Evolutionary conservation across 306 rosid genomes (phyloP).

Genomic region (Casuarina cunninghamiana): DNA sequence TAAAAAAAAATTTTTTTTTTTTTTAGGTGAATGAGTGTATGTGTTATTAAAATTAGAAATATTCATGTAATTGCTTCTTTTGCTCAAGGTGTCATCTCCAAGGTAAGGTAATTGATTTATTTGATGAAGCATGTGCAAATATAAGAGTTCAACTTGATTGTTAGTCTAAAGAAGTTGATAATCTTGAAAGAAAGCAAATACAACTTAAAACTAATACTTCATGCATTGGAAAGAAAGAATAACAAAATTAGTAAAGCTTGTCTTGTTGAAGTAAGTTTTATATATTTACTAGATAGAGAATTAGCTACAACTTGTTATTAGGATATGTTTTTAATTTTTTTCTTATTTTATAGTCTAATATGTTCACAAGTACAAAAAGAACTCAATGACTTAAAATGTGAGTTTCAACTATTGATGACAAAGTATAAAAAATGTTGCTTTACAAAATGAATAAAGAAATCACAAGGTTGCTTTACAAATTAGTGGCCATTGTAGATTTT

Average conservation of each 20-base stretch:
- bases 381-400: too few relatives aligned
- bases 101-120: conserved; percentile 87
- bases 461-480: too few relatives aligned
- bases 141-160: conserved; percentile 96
- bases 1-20: not conserved
- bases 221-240: conserved; percentile 84
- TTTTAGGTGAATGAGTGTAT: too few relatives aligned
- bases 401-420: too few relatives aligned
- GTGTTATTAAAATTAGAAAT: not conserved
- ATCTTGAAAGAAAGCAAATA: conserved; percentile 75
- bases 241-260: conserved; percentile 94
- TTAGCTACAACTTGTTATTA: not conserved
- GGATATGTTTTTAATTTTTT: not conserved
- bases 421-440: too few relatives aligned
- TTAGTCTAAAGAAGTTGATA: conserved; percentile 91
- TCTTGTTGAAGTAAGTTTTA: conserved; percentile 61
- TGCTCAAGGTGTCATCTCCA: conserved; percentile 83
- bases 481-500: too few relatives aligned
- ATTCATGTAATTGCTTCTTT: not conserved
- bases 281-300: not conserved
- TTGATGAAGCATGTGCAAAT: conserved; percentile 95
- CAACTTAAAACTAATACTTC: conserved; percentile 79
- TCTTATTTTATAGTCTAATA: not conserved
- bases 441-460: too few relatives aligned
- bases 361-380: conserved; percentile 20